Conservation (phyloP, 2,329 filamentous ascomycete genomes). For the Alternaria sp. region DNA sequence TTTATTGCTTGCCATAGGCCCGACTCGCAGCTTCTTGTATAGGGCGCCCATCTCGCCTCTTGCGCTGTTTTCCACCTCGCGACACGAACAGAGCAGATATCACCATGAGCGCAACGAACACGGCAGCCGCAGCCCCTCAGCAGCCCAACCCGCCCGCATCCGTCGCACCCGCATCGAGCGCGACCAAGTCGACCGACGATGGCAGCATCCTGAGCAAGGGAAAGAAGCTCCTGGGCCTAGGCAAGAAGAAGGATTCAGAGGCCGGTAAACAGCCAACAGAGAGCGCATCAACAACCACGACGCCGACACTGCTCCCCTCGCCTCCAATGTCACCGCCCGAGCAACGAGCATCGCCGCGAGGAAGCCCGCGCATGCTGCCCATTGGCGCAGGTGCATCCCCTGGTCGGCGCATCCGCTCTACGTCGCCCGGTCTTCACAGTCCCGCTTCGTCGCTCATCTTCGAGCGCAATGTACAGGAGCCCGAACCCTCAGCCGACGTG, state of each 20-base stretch:
- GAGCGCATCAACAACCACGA: slow-evolving; percentile 16
- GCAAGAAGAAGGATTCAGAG: slow-evolving; percentile 42
- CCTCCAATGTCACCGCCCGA: slow-evolving; percentile 40
- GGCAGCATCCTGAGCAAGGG: slow-evolving; percentile 39
- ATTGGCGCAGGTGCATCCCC: slow-evolving; percentile 63
- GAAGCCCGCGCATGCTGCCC: slow-evolving; percentile 46
- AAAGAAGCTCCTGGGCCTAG: slow-evolving; percentile 48
- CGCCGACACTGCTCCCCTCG: slow-evolving; percentile 39
- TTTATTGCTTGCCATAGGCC: slow-evolving; percentile 6
- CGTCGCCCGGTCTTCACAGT: slow-evolving; percentile 79
- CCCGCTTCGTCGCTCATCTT: slow-evolving; percentile 83
- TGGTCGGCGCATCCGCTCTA: slow-evolving; percentile 67
- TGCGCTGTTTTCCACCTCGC: neutral
- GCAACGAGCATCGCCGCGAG: slow-evolving; percentile 42
- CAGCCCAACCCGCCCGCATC: slow-evolving; percentile 19
- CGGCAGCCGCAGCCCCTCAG: slow-evolving; percentile 9
- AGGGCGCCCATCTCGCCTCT: neutral
- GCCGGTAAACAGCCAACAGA: slow-evolving; percentile 17
- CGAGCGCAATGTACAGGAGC: slow-evolving; percentile 90
- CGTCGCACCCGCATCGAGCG: slow-evolving; percentile 23
- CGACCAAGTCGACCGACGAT: slow-evolving; percentile 33
- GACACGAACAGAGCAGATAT: neutral
- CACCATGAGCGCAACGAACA: slow-evolving; percentile 16
- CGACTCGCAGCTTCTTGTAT: slow-evolving; percentile 11
- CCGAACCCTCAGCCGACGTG: slow-evolving; percentile 80